Percentiles rank a stretch among this genome's conserved stretches.
Conservation (phyloP, 2,329 filamentous ascomycete genomes). For the Aspergillus sp. region DNA sequence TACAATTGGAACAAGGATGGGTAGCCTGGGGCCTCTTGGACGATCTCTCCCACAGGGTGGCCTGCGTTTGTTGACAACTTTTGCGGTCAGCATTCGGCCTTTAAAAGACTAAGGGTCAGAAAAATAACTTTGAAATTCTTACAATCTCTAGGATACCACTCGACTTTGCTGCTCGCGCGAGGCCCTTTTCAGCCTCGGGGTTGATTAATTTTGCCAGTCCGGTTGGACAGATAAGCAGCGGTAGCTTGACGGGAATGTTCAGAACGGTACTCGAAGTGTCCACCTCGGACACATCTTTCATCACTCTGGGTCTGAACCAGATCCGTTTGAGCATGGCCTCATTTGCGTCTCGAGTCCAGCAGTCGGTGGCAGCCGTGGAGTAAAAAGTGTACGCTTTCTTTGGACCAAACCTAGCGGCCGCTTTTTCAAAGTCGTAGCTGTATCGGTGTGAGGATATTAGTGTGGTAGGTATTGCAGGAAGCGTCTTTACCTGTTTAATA, state of each 20-base stretch:
- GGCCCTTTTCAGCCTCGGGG: constrained; percentile 72
- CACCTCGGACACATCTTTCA: constrained; percentile 39
- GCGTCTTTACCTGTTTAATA: constrained; percentile 37
- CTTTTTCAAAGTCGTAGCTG: constrained; percentile 44
- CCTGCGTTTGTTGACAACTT: constrained; percentile 82
- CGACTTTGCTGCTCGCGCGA: constrained; percentile 55
- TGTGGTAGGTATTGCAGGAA: too few relatives aligned
- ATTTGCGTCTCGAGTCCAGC: constrained; percentile 41
- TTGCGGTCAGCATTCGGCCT: constrained; percentile 37
- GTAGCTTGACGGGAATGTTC: constrained; percentile 67
- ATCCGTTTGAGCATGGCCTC: constrained; percentile 41
- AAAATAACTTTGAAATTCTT: constrained; percentile 30
- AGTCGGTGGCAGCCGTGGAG: constrained; percentile 44
- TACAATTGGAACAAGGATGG: constrained; percentile 95
- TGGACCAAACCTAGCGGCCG: constrained; percentile 72
- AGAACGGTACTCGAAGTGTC: constrained; percentile 59
- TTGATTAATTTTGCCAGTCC: constrained; percentile 85
- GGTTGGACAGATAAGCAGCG: constrained; percentile 78
- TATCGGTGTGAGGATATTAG: background rate
- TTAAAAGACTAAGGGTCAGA: background rate
- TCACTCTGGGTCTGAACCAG: constrained; percentile 46
- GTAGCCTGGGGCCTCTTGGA: constrained; percentile 65
- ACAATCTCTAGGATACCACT: constrained; percentile 52
- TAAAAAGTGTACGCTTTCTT: constrained; percentile 85
- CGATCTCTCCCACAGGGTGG: constrained; percentile 84